Evolutionary conservation across 1,139 yeast species (phyloP), one percentile per base, ranked within the genome.

Genomic region (Nakaseomyces sp.): DNA sequence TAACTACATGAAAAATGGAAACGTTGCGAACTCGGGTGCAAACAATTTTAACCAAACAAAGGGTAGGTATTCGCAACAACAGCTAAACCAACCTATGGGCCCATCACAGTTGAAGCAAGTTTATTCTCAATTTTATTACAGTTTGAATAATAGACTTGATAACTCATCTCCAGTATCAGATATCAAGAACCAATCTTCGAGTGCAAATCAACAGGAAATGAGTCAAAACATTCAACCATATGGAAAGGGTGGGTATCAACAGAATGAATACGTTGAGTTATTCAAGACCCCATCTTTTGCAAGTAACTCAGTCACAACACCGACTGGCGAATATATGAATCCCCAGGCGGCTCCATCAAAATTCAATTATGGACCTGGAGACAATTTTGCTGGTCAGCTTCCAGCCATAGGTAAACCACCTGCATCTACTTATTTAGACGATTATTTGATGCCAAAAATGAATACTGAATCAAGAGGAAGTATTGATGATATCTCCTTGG

Each of bases 81-180:
- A 44, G 15, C 26, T 41, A n/a, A 42, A 44, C 18, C 46, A 44
- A 38, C 40, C 49, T 3, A 43, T 39, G 19, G 44, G 51, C 17
- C 41, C 56, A 7, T 47, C 49, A 16, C 56, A 54, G 29, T 49
- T 55, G 36, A 58, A 54, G 31, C 55, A 54, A 32, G 47, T 54
- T 1, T 55, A 56, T 35, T 55, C 61, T 3, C 60, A 56, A 41
- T 33, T 55, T 44, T 51, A 53, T 36, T 53, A 52, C 43, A 54
- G 50, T 31, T 26, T 47, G 9, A 43, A 39, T 17, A 20, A 28
- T n/a, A 39, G 29, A 19, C 7, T 22, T 20, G 28, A 22, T 13
- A 5, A 20, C 5, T n/a, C 38, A 12, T 5, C 18, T 1, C 12
- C 18, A 6, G 12, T 16, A 10, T 13, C 17, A n/a, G 18, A n/a